A percentile compares a stretch with the other conserved stretches of the same genome.
Conservation (phyloP, 305 asterid genomes). For the Solanum hybrid region DNA sequence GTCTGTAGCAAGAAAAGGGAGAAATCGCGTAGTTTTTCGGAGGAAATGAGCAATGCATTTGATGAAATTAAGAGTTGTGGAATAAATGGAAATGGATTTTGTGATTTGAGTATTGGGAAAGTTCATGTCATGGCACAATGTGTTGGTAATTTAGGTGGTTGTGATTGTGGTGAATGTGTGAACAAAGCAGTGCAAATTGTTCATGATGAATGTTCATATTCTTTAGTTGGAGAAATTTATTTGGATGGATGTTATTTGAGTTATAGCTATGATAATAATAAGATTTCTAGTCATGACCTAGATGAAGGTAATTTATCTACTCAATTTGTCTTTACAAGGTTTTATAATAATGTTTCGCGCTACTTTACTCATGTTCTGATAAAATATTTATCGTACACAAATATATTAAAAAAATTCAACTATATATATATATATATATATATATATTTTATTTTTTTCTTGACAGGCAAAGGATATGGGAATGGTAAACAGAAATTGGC, state of each 20-base stretch:
- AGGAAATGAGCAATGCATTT: constrained; percentile 40
- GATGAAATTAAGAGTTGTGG: constrained; percentile 36
- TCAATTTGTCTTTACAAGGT: not conserved
- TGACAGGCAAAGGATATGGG: constrained; percentile 16
- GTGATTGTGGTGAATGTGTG: constrained; percentile 56
- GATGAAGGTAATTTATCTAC: constrained; percentile 20
- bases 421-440: not conserved
- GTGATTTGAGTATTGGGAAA: constrained; percentile 31
- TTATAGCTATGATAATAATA: constrained; percentile 22
- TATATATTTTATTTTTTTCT: not conserved
- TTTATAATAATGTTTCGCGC: too few species aligned
- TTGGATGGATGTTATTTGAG: constrained; percentile 54
- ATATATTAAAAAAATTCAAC: not conserved
- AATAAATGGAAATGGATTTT: constrained; percentile 33
- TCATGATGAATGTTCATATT: constrained; percentile 38
- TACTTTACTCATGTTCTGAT: not conserved
- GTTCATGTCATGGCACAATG: constrained; percentile 41
- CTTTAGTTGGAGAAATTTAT: constrained; percentile 49
- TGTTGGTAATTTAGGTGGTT: constrained; percentile 32
- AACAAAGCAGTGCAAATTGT: constrained; percentile 34
- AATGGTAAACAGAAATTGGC: constrained; percentile 19
- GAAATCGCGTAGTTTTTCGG: constrained; percentile 19
- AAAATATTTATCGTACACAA: too few species aligned
- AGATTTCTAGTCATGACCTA: constrained; percentile 9
- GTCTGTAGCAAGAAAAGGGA: constrained; percentile 27